These are phyloP conservation scores for Pelargonium citronellum DNA, from an alignment of 441 rosid species.

Conservation along the genomic window DNA sequence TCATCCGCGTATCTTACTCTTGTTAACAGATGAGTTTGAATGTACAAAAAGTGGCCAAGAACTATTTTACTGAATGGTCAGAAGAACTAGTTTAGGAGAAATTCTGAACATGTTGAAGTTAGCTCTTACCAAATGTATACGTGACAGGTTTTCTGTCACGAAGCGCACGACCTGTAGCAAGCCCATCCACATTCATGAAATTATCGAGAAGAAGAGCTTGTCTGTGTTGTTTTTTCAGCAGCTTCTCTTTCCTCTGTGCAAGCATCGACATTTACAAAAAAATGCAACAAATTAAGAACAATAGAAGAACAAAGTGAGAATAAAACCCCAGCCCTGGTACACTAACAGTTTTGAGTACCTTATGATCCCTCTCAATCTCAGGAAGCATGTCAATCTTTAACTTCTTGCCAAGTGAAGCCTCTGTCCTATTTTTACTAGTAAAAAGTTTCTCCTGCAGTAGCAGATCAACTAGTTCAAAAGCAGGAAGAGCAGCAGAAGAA, in stretches of 20 bases:
- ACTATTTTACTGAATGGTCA: background rate
- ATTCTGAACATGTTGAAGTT: conserved; percentile 13
- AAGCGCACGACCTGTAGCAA: conserved; percentile 83
- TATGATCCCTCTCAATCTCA: conserved; percentile 90
- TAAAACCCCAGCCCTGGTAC: background rate
- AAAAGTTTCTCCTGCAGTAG: conserved; percentile 82
- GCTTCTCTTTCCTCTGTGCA: conserved; percentile 79
- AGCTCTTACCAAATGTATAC: conserved; percentile 83
- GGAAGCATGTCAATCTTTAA: conserved; percentile 88
- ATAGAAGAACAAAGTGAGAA: conserved; percentile 13
- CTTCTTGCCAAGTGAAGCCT: conserved; percentile 83
- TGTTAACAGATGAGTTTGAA: background rate
- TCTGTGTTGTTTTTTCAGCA: conserved; percentile 94
- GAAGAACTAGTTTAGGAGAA: background rate
- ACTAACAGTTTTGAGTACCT: conserved; percentile 45
- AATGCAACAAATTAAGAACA: conserved; percentile 5
- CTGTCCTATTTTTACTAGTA: conserved; percentile 76
- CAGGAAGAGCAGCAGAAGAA: conserved; percentile 3
- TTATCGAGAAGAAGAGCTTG: conserved; percentile 91
- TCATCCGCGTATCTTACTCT: background rate
- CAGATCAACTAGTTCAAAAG: conserved; percentile 9
- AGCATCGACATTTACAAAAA: conserved; percentile 14
- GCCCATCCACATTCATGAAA: conserved; percentile 67
- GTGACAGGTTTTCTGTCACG: conserved; percentile 97
- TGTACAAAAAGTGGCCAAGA: background rate